A percentile compares a stretch with the other conserved stretches of the same genome.
These are phyloP conservation scores for Amphirosellinia nigrospora DNA, from an alignment of 495 filamentous ascomycete genomes.

Conservation along the genomic window DNA sequence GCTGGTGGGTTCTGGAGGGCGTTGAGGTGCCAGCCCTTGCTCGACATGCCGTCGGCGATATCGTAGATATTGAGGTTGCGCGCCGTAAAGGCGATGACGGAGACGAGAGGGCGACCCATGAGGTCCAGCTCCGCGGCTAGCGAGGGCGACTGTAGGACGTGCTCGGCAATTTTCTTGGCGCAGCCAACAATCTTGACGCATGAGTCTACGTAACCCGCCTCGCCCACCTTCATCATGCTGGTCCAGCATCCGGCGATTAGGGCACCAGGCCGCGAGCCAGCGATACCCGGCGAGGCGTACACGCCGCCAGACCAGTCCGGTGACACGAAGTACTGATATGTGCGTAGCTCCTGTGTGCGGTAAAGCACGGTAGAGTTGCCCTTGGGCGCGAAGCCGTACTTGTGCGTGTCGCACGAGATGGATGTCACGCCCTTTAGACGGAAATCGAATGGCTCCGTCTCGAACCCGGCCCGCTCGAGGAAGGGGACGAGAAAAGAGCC, in stretches of 20 bases:
- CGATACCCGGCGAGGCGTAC: slow-evolving; percentile 89
- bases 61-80: slow-evolving; percentile 83
- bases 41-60: slow-evolving; percentile 81
- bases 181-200: slow-evolving; percentile 89
- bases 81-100: slow-evolving; percentile 86
- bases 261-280: slow-evolving; percentile 89
- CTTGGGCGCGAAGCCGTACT: slow-evolving; percentile 98
- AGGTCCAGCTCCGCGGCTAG: slow-evolving; percentile 76
- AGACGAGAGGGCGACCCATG: slow-evolving; percentile 85
- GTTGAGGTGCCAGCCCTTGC: slow-evolving; percentile 93
- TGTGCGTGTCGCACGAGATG: slow-evolving; percentile 97
- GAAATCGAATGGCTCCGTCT: slow-evolving; percentile 89
- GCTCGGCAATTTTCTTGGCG: slow-evolving; percentile 79
- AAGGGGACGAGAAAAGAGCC: slow-evolving; percentile 94
- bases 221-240: slow-evolving; percentile 83
- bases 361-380: slow-evolving; percentile 93
- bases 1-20: slow-evolving; percentile 89
- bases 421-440: slow-evolving; percentile 89
- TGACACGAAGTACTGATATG: slow-evolving; percentile 94
- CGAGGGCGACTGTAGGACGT: slow-evolving; percentile 68
- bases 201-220: slow-evolving; percentile 84
- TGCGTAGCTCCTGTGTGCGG: slow-evolving; percentile 75
- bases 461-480: slow-evolving; percentile 89
- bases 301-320: slow-evolving; percentile 96
- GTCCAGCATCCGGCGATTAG: slow-evolving; percentile 96